These are phyloP conservation scores for Hypholoma sublateritium DNA, from an alignment of 768 basidiomycete species.

Conservation along the genomic window DNA sequence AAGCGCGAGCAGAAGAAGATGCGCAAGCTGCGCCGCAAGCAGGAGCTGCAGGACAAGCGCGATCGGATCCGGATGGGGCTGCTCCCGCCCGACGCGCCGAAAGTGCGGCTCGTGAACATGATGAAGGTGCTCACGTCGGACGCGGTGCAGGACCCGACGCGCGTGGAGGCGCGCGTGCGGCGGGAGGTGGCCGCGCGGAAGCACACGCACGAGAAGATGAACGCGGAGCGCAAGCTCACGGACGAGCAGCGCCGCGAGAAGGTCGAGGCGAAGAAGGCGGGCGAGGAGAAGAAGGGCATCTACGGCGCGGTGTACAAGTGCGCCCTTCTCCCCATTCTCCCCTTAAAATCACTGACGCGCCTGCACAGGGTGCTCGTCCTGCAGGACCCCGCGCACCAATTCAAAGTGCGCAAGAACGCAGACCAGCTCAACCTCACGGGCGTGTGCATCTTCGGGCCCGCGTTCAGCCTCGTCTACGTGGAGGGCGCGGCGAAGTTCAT, in stretches of 20 bases:
- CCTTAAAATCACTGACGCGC: neutral
- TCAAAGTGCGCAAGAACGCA: constrained; percentile 96
- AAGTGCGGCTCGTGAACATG: constrained; percentile 93
- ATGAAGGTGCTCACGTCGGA: constrained; percentile 98
- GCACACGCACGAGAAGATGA: constrained; percentile 91
- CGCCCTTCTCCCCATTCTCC: constrained; percentile 28
- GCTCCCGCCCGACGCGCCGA: constrained; percentile 91
- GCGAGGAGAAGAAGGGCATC: constrained; percentile 85
- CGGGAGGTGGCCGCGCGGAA: constrained; percentile 91
- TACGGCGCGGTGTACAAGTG: constrained; percentile 91
- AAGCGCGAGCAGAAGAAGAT: constrained; percentile 99
- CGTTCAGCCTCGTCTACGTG: constrained; percentile 89
- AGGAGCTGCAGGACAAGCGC: constrained; percentile 90
- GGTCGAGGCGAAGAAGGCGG: constrained; percentile 78
- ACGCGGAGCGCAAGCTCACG: constrained; percentile 87
- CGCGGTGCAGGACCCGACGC: constrained; percentile 95
- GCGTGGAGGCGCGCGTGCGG: constrained; percentile 93
- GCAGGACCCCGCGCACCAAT: constrained; percentile 89
- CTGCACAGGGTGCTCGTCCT: constrained; percentile 74
- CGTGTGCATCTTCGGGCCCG: constrained; percentile 86
- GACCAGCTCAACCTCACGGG: constrained; percentile 88
- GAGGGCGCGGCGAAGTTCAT: constrained; percentile 89
- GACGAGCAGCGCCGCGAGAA: constrained; percentile 90
- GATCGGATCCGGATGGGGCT: constrained; percentile 96
- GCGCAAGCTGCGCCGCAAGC: constrained; percentile 84